Conservation (phyloP, 129 eudicot species). For the Chrysanthemum lavandulifolium region DNA sequence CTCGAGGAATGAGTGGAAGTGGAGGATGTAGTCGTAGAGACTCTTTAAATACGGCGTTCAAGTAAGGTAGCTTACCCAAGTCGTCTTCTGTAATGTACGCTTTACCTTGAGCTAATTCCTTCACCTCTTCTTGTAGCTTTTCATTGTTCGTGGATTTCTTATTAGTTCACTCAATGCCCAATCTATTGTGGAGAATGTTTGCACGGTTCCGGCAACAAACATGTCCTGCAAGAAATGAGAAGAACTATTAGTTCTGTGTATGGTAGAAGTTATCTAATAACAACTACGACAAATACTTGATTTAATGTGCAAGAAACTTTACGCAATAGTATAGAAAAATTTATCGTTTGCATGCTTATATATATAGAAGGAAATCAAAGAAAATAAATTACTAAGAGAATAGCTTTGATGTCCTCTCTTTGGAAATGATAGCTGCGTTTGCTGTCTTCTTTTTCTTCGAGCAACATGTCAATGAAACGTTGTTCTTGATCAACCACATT, state of each 20-base stretch:
- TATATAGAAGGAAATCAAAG: neutral
- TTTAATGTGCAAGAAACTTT: neutral
- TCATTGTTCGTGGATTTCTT: neutral
- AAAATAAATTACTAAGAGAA: neutral
- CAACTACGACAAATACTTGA: neutral
- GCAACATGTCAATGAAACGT: neutral
- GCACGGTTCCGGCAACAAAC: slow-evolving; percentile 3
- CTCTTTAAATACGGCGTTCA: neutral
- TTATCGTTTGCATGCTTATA: too few species aligned
- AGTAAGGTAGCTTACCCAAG: neutral
- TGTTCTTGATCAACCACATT: neutral
- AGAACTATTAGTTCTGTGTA: neutral
- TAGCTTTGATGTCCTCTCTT: slow-evolving; percentile 7
- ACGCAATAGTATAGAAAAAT: too few species aligned
- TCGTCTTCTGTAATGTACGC: neutral
- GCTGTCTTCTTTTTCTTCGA: neutral
- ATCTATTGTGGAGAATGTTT: neutral
- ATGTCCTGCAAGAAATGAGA: neutral
- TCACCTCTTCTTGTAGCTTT: slow-evolving; percentile 11
- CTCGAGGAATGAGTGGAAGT: slow-evolving; percentile 5
- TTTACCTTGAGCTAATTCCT: neutral
- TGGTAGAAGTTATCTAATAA: neutral
- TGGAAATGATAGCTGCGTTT: neutral
- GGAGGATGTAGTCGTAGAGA: neutral
- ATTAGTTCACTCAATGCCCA: slow-evolving; percentile 3